These are phyloP conservation scores for Paecilomyces niveus DNA, from an alignment of 2,329 filamentous ascomycete species.

Conservation along the genomic window DNA sequence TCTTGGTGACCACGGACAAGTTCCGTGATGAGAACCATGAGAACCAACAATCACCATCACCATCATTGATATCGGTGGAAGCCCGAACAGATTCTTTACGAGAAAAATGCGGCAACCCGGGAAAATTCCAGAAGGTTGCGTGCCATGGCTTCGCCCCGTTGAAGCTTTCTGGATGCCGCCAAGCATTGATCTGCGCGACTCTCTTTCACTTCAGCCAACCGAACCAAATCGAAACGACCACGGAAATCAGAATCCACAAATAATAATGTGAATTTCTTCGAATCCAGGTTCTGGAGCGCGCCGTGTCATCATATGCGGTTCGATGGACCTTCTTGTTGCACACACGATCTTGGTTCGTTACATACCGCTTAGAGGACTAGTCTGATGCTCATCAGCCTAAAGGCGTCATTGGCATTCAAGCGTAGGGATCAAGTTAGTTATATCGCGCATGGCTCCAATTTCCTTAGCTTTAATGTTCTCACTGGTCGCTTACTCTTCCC, in stretches of 20 bases:
- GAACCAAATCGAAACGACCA: no score
- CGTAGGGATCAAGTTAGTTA: neutral
- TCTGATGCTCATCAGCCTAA: neutral
- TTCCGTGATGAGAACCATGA: neutral
- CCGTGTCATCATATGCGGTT: neutral
- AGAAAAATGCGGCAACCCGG: constrained; percentile 11
- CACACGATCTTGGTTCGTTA: neutral
- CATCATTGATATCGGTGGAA: neutral
- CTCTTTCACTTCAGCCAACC: neutral
- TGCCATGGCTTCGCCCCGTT: neutral
- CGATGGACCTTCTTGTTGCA: neutral
- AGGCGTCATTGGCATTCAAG: neutral
- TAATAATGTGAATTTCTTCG: neutral
- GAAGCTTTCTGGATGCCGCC: neutral
- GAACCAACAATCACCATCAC: neutral
- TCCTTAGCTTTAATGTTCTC: neutral
- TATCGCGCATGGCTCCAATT: neutral
- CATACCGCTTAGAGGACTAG: neutral
- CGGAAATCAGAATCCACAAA: neutral
- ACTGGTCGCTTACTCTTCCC: neutral
- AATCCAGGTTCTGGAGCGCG: neutral
- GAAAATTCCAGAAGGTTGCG: constrained; percentile 11
- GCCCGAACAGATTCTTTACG: neutral
- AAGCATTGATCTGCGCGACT: neutral
- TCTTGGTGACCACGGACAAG: neutral